phyloP scores from a whole-genome alignment of 352 stramenopile genomes.

The Pilasporangium apinafurcum region DNA sequence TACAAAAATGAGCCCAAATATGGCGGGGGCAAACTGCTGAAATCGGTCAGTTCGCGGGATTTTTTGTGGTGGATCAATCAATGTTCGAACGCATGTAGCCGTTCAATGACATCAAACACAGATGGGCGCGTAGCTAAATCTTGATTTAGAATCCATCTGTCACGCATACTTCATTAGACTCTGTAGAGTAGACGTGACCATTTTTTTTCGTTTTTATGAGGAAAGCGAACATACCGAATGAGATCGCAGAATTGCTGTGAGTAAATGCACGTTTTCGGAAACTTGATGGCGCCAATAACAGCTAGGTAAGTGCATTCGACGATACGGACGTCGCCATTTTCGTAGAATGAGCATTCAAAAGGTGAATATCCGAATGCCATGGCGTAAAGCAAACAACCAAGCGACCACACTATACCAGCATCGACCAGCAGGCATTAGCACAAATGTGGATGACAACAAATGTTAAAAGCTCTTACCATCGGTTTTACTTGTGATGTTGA shows the following conservation, averaged over 20 bases:
- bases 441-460: not conserved
- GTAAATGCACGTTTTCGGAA: constrained; percentile 52
- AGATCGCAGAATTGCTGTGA: constrained; percentile 61
- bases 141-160: constrained; percentile 67
- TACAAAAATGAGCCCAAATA: constrained; percentile 1
- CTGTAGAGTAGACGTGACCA: too few species aligned
- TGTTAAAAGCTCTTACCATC: constrained; percentile 29
- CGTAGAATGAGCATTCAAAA: constrained; percentile 84
- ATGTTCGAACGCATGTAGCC: constrained; percentile 25
- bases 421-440: too few species aligned
- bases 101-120: constrained; percentile 66
- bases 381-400: constrained; percentile 85
- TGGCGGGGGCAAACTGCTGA: constrained; percentile 1
- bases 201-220: not conserved
- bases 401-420: constrained; percentile 77
- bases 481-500: constrained; percentile 62
- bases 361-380: constrained; percentile 88
- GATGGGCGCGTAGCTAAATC: constrained; percentile 37
- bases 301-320: constrained; percentile 84
- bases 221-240: constrained; percentile 35
- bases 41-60: constrained; percentile 1
- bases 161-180: too few species aligned
- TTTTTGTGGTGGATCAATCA: constrained; percentile 5
- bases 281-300: constrained; percentile 81
- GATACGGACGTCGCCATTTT: constrained; percentile 53